Base-by-base conservation (phyloP, 2,329 filamentous ascomycete species). In the Botryosphaeria dothidea region DNA sequence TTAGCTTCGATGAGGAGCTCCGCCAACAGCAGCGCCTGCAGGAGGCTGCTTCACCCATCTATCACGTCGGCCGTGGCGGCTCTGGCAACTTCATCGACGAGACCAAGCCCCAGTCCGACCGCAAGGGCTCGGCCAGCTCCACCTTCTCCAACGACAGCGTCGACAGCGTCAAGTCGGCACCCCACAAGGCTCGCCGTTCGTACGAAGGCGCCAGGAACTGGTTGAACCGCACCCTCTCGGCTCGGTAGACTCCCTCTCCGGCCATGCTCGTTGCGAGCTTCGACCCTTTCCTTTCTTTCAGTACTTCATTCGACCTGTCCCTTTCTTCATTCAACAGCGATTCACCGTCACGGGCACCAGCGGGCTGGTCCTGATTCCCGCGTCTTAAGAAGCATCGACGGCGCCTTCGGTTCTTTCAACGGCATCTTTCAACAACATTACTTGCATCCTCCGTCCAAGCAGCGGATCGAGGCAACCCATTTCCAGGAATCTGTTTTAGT, bases 1-100 rank as follows among this genome's bases (percentile, higher is more conserved):
- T 89, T 81, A 85, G 83, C 75, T 91, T 91, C 77, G 87, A 90
- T 75, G 87, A 89, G 78, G 87, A 89, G 71, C 81, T 89, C 60
- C 82, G 86, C 69, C 83, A 83, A 65, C 83, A 87, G 66, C 78
- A 85, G 67, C 81, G 83, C 65, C 79, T 85, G 63, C 82, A 83
- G 72, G 79, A 82, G 68, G 78, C 82, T 71, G 79, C 83, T 52
- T 85, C 86, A 2, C 87, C 87, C 19, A 83, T 89, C 67, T 89
- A 88, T 80, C 85, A 88, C 73, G 84, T 88, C 68, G 87, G 87
- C 48, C 82, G 87, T 49, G 87, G 86, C 21, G 87, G 87, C 45
- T 84, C 83, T 13, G 87, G 85, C 58, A 89, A 89, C 75, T 68
- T 75, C 46, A 73, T 82, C 65, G 73, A 80, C 51, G 78, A 80